These are phyloP conservation scores for Paspalum vaginatum DNA, from an alignment of 176 grass and related monocot genomes.

Conservation along the genomic window DNA sequence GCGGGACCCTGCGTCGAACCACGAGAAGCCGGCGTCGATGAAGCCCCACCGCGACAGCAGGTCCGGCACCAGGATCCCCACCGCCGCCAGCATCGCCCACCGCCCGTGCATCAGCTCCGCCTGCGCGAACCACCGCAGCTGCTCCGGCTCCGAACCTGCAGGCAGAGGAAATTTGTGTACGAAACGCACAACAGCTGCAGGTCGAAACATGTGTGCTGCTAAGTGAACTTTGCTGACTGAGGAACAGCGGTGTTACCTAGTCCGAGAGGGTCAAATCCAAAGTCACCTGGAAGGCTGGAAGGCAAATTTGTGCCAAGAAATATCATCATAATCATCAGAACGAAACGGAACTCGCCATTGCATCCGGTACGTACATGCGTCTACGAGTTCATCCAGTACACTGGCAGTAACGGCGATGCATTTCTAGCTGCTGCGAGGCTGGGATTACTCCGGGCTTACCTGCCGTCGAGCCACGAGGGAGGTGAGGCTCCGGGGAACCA, in stretches of 20 bases:
- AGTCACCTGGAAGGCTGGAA: constrained; percentile 87
- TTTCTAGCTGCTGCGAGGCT: neutral
- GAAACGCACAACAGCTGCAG: neutral
- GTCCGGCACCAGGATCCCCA: constrained; percentile 76
- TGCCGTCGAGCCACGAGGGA: constrained; percentile 91
- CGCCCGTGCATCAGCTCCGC: constrained; percentile 88
- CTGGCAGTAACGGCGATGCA: neutral
- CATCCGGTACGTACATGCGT: neutral
- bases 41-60: constrained; percentile 56
- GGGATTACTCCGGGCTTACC: constrained; percentile 34
- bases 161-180: neutral
- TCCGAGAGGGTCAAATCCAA: constrained; percentile 86
- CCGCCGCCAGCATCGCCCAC: constrained; percentile 91
- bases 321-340: neutral
- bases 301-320: neutral
- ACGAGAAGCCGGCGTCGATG: constrained; percentile 64
- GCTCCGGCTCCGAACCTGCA: constrained; percentile 77
- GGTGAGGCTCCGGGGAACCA: constrained; percentile 87
- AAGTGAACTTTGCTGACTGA: no score
- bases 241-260: constrained; percentile 46
- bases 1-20: constrained; percentile 70
- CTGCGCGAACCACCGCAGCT: constrained; percentile 76
- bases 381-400: neutral
- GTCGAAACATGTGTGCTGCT: neutral
- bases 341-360: no score